Conservation (phyloP, 352 stramenopile genomes). For the Globisporangium polare region DNA sequence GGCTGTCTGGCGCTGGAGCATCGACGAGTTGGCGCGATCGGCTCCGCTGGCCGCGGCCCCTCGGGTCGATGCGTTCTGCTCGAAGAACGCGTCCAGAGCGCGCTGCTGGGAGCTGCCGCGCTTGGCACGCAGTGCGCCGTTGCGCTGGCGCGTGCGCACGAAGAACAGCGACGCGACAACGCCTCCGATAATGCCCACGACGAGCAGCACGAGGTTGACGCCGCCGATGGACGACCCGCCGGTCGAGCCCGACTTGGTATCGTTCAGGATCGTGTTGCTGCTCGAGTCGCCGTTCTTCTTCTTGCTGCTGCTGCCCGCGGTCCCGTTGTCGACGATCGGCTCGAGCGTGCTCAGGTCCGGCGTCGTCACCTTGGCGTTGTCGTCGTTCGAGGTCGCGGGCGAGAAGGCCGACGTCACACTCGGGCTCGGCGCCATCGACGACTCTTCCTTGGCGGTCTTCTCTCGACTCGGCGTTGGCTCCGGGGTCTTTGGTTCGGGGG, state of each 20-base stretch:
- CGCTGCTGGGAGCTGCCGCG: slow-evolving; percentile 39
- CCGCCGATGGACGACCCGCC: slow-evolving; percentile 23
- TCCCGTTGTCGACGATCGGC: slow-evolving; percentile 24
- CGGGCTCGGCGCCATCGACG: slow-evolving; percentile 7
- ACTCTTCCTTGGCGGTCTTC: slow-evolving; percentile 13
- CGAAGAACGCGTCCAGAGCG: slow-evolving; percentile 50
- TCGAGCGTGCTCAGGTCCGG: slow-evolving; percentile 27
- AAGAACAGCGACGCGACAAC: slow-evolving; percentile 58
- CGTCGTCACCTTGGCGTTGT: slow-evolving; percentile 13
- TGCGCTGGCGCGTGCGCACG: slow-evolving; percentile 30
- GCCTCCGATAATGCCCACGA: slow-evolving; percentile 37
- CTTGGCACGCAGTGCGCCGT: slow-evolving; percentile 18
- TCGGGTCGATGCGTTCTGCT: slow-evolving; percentile 35
- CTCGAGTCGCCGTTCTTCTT: slow-evolving; percentile 11
- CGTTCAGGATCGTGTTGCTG: slow-evolving; percentile 13
- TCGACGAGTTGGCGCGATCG: slow-evolving; percentile 1
- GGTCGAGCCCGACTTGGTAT: slow-evolving; percentile 18
- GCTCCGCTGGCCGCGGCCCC: slow-evolving; percentile 2
- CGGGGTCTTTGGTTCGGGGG: background rate
- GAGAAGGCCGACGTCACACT: background rate
- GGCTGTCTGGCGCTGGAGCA: background rate
- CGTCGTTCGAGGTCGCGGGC: slow-evolving; percentile 9
- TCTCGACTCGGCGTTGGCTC: slow-evolving; percentile 9
- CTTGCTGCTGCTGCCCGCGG: slow-evolving; percentile 9
- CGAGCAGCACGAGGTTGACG: slow-evolving; percentile 38